A percentile compares a stretch with the other conserved stretches of the same genome.
Conservation (phyloP, 1,284 basidiomycete species). For the Irpex sp. region DNA sequence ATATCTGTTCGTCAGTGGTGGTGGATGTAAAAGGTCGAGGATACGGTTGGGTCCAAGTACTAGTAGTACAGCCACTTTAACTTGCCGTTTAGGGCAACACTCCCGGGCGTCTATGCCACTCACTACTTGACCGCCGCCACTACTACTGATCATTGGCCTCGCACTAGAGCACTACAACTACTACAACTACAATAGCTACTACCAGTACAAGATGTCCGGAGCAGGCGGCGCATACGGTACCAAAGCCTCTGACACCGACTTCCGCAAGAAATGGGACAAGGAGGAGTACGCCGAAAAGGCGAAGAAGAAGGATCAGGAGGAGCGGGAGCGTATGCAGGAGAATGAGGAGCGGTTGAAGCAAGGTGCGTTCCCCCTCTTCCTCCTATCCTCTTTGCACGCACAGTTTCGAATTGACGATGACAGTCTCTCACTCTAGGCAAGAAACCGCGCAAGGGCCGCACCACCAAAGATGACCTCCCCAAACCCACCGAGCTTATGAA, state of each 20-base stretch:
- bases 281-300: slow-evolving; percentile 79
- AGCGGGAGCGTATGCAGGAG: slow-evolving; percentile 78
- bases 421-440: slow-evolving; percentile 52
- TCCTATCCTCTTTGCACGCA: neutral
- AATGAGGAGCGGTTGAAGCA: slow-evolving; percentile 82
- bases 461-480: slow-evolving; percentile 59
- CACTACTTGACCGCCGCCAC: too few relatives aligned
- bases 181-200: neutral
- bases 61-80: too few relatives aligned
- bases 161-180: too few relatives aligned
- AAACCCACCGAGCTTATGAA: slow-evolving; percentile 91
- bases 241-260: slow-evolving; percentile 71
- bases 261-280: slow-evolving; percentile 85
- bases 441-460: slow-evolving; percentile 60
- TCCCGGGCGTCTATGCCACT: too few relatives aligned
- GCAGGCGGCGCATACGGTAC: slow-evolving; percentile 57
- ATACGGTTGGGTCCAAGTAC: too few relatives aligned
- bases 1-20: too few relatives aligned
- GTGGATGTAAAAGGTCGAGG: too few relatives aligned
- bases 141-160: too few relatives aligned
- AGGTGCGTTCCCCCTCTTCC: slow-evolving; percentile 43
- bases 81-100: too few relatives aligned
- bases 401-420: neutral
- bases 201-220: slow-evolving; percentile 44
- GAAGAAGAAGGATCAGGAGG: slow-evolving; percentile 71